Conservation (phyloP, 2,329 filamentous ascomycete genomes). For the Calonectria montana region DNA sequence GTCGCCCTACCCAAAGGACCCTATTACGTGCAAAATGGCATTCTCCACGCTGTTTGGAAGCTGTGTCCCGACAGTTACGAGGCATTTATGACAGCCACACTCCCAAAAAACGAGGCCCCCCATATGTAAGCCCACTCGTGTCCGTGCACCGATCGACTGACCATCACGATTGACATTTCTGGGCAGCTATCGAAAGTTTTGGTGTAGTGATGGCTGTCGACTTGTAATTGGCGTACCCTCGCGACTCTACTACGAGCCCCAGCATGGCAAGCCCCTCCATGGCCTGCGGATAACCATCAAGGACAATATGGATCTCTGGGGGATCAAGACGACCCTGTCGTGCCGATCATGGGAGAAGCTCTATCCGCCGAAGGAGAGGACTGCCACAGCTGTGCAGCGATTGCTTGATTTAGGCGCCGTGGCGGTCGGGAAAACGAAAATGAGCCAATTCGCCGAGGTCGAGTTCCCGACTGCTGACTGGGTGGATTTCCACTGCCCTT, state of each 20-base stretch:
- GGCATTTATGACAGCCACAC: not conserved
- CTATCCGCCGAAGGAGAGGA: constrained; percentile 58
- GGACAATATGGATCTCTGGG: constrained; percentile 66
- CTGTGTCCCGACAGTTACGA: not conserved
- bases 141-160: not conserved
- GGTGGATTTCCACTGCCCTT: constrained; percentile 42
- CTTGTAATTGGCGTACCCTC: not conserved
- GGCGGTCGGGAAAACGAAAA: constrained; percentile 57
- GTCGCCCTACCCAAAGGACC: not conserved
- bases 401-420: constrained; percentile 68
- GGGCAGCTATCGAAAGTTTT: not conserved
- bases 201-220: not conserved
- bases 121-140: not conserved
- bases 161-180: not conserved
- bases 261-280: not conserved
- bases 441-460: constrained; percentile 54
- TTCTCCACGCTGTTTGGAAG: not conserved
- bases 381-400: constrained; percentile 62
- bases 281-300: constrained; percentile 53
- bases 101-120: not conserved
- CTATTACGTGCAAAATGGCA: not conserved
- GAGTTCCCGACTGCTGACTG: constrained; percentile 59
- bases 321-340: constrained; percentile 62
- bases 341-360: constrained; percentile 66
- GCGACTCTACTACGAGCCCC: not conserved